phyloP scores from a whole-genome alignment of 257 asterid species.

The Gentiana straminea region DNA sequence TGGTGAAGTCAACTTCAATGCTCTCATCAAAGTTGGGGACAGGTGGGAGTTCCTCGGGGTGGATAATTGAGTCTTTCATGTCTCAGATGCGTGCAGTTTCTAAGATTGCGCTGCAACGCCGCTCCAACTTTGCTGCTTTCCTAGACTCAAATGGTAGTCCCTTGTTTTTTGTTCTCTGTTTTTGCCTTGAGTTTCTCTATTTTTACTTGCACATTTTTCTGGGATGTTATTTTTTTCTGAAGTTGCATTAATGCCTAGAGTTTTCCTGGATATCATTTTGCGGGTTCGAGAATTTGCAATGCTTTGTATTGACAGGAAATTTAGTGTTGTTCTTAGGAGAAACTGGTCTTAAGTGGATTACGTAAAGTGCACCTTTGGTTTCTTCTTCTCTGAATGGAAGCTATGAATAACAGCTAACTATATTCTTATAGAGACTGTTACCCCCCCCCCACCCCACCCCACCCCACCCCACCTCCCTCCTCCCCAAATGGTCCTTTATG shows the following conservation, averaged over 20 bases:
- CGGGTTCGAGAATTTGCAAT: not conserved
- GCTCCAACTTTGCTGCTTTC: slow-evolving; percentile 71
- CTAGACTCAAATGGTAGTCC: slow-evolving; percentile 71
- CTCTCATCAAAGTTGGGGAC: slow-evolving; percentile 74
- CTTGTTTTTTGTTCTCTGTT: not conserved
- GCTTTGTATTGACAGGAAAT: too few species aligned
- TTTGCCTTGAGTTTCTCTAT: not conserved
- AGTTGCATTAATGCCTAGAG: not conserved
- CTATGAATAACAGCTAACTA: too few species aligned
- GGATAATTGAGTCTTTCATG: slow-evolving; percentile 90
- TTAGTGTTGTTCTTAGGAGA: too few species aligned
- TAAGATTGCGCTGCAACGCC: slow-evolving; percentile 88
- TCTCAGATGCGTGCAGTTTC: slow-evolving; percentile 98
- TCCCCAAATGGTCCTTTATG: too few species aligned
- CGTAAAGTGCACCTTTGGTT: too few species aligned
- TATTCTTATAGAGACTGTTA: too few species aligned
- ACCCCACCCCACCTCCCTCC: too few species aligned
- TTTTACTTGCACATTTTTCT: not conserved
- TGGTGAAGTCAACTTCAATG: slow-evolving; percentile 66
- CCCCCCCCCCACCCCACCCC: too few species aligned
- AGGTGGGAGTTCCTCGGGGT: slow-evolving; percentile 74
- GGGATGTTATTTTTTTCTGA: not conserved
- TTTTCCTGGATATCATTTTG: not conserved
- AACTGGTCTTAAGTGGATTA: too few species aligned
- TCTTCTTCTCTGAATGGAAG: too few species aligned